Percentiles rank a stretch among this genome's conserved stretches.
Conservation (phyloP, 2,329 filamentous ascomycete species). For the Botrytis sinoallii region DNA sequence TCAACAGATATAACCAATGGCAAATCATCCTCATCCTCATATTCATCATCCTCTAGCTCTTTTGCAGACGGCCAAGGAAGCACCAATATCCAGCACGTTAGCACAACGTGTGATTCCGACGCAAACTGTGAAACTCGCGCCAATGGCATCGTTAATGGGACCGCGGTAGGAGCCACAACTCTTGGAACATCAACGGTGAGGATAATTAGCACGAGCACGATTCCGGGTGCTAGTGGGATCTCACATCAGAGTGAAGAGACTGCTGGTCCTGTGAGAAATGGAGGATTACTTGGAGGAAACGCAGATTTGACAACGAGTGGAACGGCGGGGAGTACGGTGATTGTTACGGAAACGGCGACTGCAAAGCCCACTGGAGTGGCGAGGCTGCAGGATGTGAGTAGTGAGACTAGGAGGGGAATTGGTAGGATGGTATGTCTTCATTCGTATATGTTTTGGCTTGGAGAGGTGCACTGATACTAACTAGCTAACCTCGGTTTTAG, state of each 20-base stretch:
- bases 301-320: constrained; percentile 1
- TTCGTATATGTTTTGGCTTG: background rate
- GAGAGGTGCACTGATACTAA: background rate
- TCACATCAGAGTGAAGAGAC: background rate
- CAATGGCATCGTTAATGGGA: constrained; percentile 3
- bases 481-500: background rate
- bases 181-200: background rate
- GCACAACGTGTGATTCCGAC: background rate
- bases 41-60: constrained; percentile 10
- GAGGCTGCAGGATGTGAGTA: background rate
- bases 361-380: background rate
- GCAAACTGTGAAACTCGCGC: constrained; percentile 4
- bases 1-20: background rate
- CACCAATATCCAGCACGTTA: background rate
- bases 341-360: background rate
- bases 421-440: background rate
- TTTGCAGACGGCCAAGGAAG: background rate
- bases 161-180: background rate
- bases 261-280: background rate
- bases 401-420: background rate
- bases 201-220: background rate
- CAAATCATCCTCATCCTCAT: constrained; percentile 1
- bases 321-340: background rate
- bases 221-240: background rate
- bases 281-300: background rate